phyloP scores from a whole-genome alignment of 345 rosid species.

The Hypericum perforatum region DNA sequence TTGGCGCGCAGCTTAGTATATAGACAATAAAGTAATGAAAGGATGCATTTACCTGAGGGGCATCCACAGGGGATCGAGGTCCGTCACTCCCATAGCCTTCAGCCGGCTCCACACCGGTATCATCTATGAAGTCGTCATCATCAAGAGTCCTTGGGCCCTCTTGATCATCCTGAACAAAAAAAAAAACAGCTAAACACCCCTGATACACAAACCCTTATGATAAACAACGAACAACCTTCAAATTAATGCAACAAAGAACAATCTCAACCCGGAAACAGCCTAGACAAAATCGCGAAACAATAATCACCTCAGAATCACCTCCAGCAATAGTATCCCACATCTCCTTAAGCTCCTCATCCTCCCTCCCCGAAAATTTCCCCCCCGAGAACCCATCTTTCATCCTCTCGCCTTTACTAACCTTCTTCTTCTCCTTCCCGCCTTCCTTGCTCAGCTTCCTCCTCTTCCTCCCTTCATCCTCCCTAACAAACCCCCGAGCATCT shows the following conservation, averaged over 20 bases:
- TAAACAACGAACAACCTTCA: background rate
- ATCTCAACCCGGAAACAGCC: constrained; percentile 4
- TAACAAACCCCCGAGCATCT: constrained; percentile 31
- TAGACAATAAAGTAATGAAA: background rate
- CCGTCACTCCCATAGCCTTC: constrained; percentile 70
- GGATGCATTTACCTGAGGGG: constrained; percentile 55
- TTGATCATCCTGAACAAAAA: constrained; percentile 58
- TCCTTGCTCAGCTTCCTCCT: constrained; percentile 46
- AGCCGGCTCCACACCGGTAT: constrained; percentile 76
- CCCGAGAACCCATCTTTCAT: constrained; percentile 21
- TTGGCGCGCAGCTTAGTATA: background rate
- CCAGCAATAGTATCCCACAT: constrained; percentile 93
- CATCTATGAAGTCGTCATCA: constrained; percentile 95
- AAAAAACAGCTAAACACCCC: background rate
- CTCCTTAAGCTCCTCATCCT: constrained; percentile 71
- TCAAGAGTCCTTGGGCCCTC: constrained; percentile 80
- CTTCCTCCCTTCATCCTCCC: constrained; percentile 35
- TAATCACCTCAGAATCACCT: constrained; percentile 69
- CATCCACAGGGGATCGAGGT: constrained; percentile 47
- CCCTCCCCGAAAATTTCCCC: constrained; percentile 31
- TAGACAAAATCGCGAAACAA: background rate
- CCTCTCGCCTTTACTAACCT: constrained; percentile 17
- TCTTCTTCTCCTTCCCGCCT: constrained; percentile 29
- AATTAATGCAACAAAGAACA: background rate
- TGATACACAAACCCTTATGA: background rate